These are phyloP conservation scores for Hypoxylon sp. DNA, from an alignment of 2,329 filamentous ascomycete species.

Conservation along the genomic window DNA sequence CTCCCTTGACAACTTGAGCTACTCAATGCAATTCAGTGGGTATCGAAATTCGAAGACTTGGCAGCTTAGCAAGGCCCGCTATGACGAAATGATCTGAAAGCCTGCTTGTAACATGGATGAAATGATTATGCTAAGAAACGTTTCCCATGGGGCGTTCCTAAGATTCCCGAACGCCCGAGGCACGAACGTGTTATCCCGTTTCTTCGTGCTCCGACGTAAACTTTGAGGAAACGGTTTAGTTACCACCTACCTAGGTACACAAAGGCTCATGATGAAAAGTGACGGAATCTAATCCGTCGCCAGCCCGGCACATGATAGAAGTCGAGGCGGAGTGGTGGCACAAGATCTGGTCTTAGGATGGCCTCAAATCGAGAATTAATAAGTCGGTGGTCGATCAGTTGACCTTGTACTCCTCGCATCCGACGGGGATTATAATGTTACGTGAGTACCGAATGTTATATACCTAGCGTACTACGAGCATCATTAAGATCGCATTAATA, in stretches of 20 bases:
- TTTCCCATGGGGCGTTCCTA: neutral
- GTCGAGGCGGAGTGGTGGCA: slow-evolving; percentile 33
- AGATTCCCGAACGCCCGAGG: slow-evolving; percentile 8
- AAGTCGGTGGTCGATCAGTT: slow-evolving; percentile 31
- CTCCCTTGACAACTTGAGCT: neutral
- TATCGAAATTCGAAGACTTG: slow-evolving; percentile 30
- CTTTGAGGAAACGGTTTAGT: slow-evolving; percentile 27
- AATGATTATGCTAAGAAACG: too few species aligned
- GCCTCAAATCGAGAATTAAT: slow-evolving; percentile 22
- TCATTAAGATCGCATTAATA: slow-evolving; percentile 1
- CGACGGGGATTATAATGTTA: slow-evolving; percentile 4
- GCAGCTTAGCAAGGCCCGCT: slow-evolving; percentile 30
- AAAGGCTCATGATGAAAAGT: slow-evolving; percentile 2
- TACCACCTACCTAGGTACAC: slow-evolving; percentile 8
- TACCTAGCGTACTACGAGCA: neutral
- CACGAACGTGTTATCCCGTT: slow-evolving; percentile 2
- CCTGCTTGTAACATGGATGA: neutral
- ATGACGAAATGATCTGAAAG: slow-evolving; percentile 41
- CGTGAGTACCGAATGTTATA: neutral
- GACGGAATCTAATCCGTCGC: slow-evolving; percentile 24
- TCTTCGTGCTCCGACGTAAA: slow-evolving; percentile 7
- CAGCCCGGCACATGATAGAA: slow-evolving; percentile 34
- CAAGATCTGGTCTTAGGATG: slow-evolving; percentile 43
- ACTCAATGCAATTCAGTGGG: slow-evolving; percentile 8
- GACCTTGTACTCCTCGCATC: slow-evolving; percentile 19